Base-by-base conservation (phyloP, 2,329 filamentous ascomycete species). In the Mariannaea sp. region DNA sequence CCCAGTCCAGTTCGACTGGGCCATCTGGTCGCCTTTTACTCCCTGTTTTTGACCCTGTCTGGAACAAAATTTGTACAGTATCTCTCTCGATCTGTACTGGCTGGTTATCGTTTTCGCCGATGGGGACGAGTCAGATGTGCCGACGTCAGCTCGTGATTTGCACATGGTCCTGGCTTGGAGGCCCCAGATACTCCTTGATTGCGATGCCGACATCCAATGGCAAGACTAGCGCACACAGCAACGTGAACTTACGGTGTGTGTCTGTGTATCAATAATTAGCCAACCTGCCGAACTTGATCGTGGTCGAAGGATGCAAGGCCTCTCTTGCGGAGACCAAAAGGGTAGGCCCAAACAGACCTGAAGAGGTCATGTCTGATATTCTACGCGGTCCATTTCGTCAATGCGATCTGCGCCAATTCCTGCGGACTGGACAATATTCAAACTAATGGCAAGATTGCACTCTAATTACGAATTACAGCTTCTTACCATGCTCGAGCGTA, bases 161-260 rank as follows among this genome's bases (percentile, higher is more conserved):
- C 41, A 40, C 49, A 27, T 14, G 45, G 26, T 42, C 44, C 49
- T 42, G 36, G 49, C 12, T 38, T 35, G 49, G 32, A 42, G 47
- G 33, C 19, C 26, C 38, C 43, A 24, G 42, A 10, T 48, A 44
- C 33, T 32, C 43, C 52, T 57, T 55, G 53, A 60, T 53, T 49
- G 50, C 58, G 59, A 51, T 57, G 51, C 53, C 42, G 30, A 29
- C 45, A 49, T 53, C 55, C 58, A 57, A 56, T 60, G 57, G 39
- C 49, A 59, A 35, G 50, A 43, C 56, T 42, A 49, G 50, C 55
- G 57, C 55, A 61, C 61, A n/a, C 32, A 22, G 55, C 51, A 13
- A 24, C 12, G 26, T 12, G 12, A 64, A 61, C 48, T 65, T 61
- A 65, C 58, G 61, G 59, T 65, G 59, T 62, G 58, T 58, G 39